Evolutionary conservation across 306 rosid genomes (phyloP).

Genomic region (Dicorynia guianensis): DNA sequence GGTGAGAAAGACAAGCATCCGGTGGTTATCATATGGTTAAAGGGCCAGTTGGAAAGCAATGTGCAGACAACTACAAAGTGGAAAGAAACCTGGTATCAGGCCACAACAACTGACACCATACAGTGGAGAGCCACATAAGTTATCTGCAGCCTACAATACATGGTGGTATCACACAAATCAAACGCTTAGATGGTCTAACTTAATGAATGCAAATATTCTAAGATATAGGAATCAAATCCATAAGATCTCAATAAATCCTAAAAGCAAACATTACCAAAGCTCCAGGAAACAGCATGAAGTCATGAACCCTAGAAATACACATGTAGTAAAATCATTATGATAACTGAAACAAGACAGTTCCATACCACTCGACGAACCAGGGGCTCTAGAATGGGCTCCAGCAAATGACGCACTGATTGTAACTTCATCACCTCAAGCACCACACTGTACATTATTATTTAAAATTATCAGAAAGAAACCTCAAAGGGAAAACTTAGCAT

Average conservation of each 20-base stretch:
- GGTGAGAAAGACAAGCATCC: conserved; percentile 2
- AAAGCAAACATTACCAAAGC: conserved; percentile 27
- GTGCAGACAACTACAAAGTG: conserved; percentile 39
- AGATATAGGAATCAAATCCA: conserved; percentile 31
- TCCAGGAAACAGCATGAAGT: conserved; percentile 24
- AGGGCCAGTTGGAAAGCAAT: conserved; percentile 39
- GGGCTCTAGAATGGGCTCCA: conserved; percentile 85
- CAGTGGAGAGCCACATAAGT: conserved; percentile 46
- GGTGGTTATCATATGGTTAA: conserved; percentile 8
- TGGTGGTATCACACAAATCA: conserved; percentile 31
- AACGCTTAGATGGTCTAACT: conserved; percentile 40
- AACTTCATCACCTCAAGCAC: conserved; percentile 73
- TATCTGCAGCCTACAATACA: conserved; percentile 47
- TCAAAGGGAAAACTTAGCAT: neutral
- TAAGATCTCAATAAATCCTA: conserved; percentile 28
- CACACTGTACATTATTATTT: conserved; percentile 56
- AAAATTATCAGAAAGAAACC: conserved; percentile 32
- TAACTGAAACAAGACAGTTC: conserved; percentile 9
- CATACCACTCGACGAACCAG: conserved; percentile 92
- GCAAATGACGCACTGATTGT: conserved; percentile 60
- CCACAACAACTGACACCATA: conserved; percentile 50
- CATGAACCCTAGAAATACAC: conserved; percentile 14
- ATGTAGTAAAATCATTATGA: conserved; percentile 5
- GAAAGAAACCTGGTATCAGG: conserved; percentile 45
- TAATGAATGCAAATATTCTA: conserved; percentile 17